Percentiles rank a stretch among this genome's conserved stretches.
Conservation (phyloP, 768 basidiomycete genomes). For the Sistotremastrum niveocremeum region DNA sequence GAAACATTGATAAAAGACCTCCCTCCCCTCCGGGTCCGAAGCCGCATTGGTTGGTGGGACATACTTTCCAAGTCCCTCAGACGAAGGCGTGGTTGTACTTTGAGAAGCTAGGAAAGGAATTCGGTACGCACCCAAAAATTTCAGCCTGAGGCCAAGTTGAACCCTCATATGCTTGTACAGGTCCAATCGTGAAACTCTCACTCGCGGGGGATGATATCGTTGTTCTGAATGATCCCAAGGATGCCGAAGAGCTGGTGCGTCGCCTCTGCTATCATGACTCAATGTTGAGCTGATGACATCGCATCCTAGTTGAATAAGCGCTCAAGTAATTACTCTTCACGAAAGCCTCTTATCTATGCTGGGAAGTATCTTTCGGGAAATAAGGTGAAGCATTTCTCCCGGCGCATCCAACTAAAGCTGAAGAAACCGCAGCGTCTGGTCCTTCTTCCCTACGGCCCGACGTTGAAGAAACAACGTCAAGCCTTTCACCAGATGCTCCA, state of each 20-base stretch:
- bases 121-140: not conserved
- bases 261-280: not conserved
- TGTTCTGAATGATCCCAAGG: constrained; percentile 4
- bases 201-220: constrained; percentile 4
- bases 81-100: constrained; percentile 8
- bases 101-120: constrained; percentile 3
- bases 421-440: constrained; percentile 3
- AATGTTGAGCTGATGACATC: not conserved
- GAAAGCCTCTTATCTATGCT: constrained; percentile 9
- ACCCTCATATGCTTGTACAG: not conserved
- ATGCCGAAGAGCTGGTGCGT: constrained; percentile 7
- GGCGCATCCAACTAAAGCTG: too few species aligned
- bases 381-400: not conserved
- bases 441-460: constrained; percentile 8
- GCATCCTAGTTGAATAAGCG: constrained; percentile 2
- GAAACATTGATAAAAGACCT: not conserved
- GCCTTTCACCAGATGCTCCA: constrained; percentile 10
- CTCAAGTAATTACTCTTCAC: constrained; percentile 7
- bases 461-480: constrained; percentile 8
- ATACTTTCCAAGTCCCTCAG: constrained; percentile 5
- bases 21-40: constrained; percentile 3
- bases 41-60: not conserved
- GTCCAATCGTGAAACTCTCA: constrained; percentile 3
- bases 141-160: too few species aligned
- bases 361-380: constrained; percentile 9